phyloP scores from a whole-genome alignment of 805 yeast genomes.

The Cyberlindnera samutprakarnensis region DNA sequence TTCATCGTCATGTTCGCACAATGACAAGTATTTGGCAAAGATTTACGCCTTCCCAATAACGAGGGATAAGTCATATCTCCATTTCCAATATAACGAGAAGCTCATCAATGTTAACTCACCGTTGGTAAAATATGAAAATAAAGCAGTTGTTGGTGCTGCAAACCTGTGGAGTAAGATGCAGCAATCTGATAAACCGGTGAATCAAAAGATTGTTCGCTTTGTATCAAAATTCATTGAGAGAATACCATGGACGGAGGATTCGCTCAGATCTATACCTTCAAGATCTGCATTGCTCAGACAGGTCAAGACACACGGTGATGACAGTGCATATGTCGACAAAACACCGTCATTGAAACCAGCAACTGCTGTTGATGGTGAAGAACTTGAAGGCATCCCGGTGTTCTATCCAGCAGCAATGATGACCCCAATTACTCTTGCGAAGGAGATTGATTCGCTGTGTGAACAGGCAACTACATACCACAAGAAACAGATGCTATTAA shows the following conservation, averaged over 20 bases:
- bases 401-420: slow-evolving; percentile 40
- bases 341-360: slow-evolving; percentile 7
- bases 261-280: slow-evolving; percentile 72
- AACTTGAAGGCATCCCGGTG: slow-evolving; percentile 30
- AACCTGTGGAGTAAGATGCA: slow-evolving; percentile 58
- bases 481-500: slow-evolving; percentile 41
- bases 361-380: neutral
- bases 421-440: slow-evolving; percentile 21
- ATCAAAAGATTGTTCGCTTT: slow-evolving; percentile 48
- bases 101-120: slow-evolving; percentile 28
- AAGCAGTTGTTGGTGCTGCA: slow-evolving; percentile 40
- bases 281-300: slow-evolving; percentile 41
- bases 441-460: slow-evolving; percentile 37
- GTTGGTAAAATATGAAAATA: slow-evolving; percentile 33
- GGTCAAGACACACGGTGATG: slow-evolving; percentile 21
- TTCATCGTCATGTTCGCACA: neutral
- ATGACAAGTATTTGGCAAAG: slow-evolving; percentile 36
- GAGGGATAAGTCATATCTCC: slow-evolving; percentile 48
- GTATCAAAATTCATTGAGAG: slow-evolving; percentile 48
- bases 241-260: slow-evolving; percentile 75
- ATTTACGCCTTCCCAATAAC: slow-evolving; percentile 71
- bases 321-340: slow-evolving; percentile 8
- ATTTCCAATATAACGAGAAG: slow-evolving; percentile 50
- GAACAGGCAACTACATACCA: slow-evolving; percentile 43
- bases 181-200: slow-evolving; percentile 46